These are phyloP conservation scores for Trichopus zeylanicus DNA, from an alignment of 116 monocot species.

Conservation along the genomic window DNA sequence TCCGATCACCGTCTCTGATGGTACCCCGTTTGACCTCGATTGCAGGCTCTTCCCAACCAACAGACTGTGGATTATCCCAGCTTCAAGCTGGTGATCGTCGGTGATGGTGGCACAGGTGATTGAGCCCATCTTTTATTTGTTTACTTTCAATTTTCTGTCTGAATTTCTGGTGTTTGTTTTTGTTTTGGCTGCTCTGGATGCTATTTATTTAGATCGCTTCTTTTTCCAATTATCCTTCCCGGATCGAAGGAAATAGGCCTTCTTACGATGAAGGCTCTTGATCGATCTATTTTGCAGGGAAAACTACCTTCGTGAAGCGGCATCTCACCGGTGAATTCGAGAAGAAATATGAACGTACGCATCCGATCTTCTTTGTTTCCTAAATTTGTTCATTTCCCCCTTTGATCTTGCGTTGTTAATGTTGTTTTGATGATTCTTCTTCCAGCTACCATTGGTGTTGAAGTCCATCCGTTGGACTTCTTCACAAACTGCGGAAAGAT, in stretches of 20 bases:
- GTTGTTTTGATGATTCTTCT: background rate
- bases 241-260: background rate
- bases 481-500: constrained; percentile 77
- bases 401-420: background rate
- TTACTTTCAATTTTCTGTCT: background rate
- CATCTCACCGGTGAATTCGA: constrained; percentile 78
- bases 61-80: constrained; percentile 48
- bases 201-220: background rate
- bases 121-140: background rate
- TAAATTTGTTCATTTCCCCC: background rate
- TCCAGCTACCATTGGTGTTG: constrained; percentile 78
- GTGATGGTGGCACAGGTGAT: constrained; percentile 50
- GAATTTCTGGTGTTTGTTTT: background rate
- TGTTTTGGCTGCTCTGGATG: background rate
- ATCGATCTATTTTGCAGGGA: constrained; percentile 26
- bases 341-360: constrained; percentile 78
- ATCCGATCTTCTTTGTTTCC: background rate
- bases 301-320: constrained; percentile 79
- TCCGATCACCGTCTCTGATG: background rate
- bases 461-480: constrained; percentile 86
- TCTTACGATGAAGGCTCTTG: background rate
- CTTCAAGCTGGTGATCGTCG: constrained; percentile 55
- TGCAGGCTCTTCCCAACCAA: constrained; percentile 47
- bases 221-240: background rate
- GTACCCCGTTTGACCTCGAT: background rate